Percentiles rank a stretch among this genome's conserved stretches.
phyloP scores from a whole-genome alignment of 2,329 filamentous ascomycete species.

The Ascochyta clinopodiicola region DNA sequence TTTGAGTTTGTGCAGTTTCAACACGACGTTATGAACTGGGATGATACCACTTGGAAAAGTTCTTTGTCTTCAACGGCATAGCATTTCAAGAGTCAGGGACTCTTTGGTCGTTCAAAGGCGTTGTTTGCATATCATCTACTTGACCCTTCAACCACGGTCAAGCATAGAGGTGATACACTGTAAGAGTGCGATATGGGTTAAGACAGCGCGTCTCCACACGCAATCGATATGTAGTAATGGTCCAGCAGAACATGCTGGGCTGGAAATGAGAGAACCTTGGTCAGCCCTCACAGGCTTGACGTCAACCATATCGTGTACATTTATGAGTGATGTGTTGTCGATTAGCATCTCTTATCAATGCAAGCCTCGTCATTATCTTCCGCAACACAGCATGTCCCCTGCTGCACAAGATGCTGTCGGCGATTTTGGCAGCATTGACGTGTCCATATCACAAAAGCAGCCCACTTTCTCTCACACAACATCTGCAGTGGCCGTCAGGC shows the following conservation, averaged over 20 bases:
- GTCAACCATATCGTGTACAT: background rate
- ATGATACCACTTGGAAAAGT: conserved; percentile 63
- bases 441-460: conserved; percentile 1
- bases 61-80: conserved; percentile 70
- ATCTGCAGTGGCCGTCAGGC: conserved; percentile 9
- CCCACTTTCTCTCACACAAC: background rate
- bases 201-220: conserved; percentile 26
- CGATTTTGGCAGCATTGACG: conserved; percentile 14
- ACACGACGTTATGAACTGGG: conserved; percentile 65
- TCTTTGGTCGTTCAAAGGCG: conserved; percentile 45
- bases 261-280: conserved; percentile 27
- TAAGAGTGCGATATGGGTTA: conserved; percentile 33
- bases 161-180: conserved; percentile 40
- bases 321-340: background rate
- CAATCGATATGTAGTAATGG: conserved; percentile 31
- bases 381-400: conserved; percentile 2
- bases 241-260: conserved; percentile 6
- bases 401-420: conserved; percentile 5
- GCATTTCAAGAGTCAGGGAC: conserved; percentile 42
- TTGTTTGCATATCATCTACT: conserved; percentile 47
- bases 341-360: conserved; percentile 1
- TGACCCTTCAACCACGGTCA: conserved; percentile 49
- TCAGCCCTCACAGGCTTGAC: conserved; percentile 16
- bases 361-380: conserved; percentile 9
- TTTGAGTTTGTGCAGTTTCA: conserved; percentile 51